Percentiles rank a stretch among this genome's conserved stretches.
Conservation (phyloP, 1,284 basidiomycete genomes). For the Ceratobasidium sp. region DNA sequence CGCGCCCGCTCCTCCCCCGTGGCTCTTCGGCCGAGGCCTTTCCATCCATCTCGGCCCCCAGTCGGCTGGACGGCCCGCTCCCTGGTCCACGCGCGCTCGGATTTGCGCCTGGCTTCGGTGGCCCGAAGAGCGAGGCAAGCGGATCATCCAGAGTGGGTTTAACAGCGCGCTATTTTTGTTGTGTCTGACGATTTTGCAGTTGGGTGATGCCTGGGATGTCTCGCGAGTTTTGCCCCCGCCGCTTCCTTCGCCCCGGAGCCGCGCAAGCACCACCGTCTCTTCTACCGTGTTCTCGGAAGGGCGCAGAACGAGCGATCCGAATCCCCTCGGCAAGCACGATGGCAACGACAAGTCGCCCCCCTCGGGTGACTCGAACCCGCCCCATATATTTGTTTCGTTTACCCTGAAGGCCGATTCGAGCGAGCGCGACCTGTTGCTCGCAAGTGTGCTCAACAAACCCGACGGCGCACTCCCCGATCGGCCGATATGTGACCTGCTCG, state of each 20-base stretch:
- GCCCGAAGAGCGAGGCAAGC: conserved; percentile 17
- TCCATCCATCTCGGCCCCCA: conserved; percentile 8
- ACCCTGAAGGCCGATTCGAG: conserved; percentile 3
- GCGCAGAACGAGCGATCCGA: conserved; percentile 21
- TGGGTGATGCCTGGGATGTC: conserved; percentile 28
- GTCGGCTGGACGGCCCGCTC: conserved; percentile 20
- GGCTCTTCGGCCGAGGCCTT: conserved; percentile 20
- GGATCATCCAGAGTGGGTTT: conserved; percentile 17
- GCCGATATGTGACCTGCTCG: conserved; percentile 39
- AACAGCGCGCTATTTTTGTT: neutral
- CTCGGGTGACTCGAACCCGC: neutral
- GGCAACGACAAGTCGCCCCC: neutral
- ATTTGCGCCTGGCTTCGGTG: conserved; percentile 26
- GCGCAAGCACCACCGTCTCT: conserved; percentile 12
- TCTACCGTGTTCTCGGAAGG: conserved; percentile 33
- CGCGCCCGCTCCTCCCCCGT: conserved; percentile 23
- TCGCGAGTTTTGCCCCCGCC: conserved; percentile 35
- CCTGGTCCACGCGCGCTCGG: conserved; percentile 29
- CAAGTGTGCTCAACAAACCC: conserved; percentile 15
- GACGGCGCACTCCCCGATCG: conserved; percentile 26
- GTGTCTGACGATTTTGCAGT: conserved; percentile 4
- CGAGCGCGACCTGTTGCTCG: neutral
- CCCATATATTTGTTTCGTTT: conserved; percentile 28
- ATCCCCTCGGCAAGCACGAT: conserved; percentile 25
- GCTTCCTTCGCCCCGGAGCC: conserved; percentile 26